Evolutionary conservation across 2,329 filamentous ascomycete genomes (phyloP).

Genomic region (Aspergillus aculeatinus): DNA sequence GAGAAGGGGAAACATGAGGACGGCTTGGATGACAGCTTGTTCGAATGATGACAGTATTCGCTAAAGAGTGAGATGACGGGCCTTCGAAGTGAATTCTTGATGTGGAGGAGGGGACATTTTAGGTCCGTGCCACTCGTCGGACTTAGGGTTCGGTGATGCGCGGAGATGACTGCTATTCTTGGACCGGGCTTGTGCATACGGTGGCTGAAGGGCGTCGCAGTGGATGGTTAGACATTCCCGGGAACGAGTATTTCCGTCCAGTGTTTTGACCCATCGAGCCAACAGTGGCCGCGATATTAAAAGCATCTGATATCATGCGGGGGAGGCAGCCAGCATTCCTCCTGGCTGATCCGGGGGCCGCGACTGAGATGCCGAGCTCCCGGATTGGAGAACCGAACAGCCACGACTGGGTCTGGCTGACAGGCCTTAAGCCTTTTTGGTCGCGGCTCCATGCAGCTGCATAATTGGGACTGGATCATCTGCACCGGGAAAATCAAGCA

Average conservation of each 20-base stretch:
- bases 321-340: neutral
- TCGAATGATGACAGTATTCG: neutral
- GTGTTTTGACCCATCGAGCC: neutral
- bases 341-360: neutral
- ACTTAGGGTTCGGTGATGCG: neutral
- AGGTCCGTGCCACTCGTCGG: neutral
- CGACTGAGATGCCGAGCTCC: neutral
- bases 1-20: neutral
- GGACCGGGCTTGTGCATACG: neutral
- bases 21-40: neutral
- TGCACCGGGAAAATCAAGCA: conserved; percentile 1
- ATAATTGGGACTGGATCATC: neutral
- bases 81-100: neutral
- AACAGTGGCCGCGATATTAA: neutral
- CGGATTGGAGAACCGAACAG: neutral
- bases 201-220: neutral
- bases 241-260: neutral
- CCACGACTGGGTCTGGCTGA: neutral
- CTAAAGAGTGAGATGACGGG: neutral
- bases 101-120: too few relatives aligned
- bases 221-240: neutral
- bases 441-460: conserved; percentile 1
- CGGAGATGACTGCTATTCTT: neutral
- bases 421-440: neutral
- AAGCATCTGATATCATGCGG: neutral